These are phyloP conservation scores for Hippophae rhamnoides DNA, from an alignment of 306 rosid genomes.

Conservation along the genomic window DNA sequence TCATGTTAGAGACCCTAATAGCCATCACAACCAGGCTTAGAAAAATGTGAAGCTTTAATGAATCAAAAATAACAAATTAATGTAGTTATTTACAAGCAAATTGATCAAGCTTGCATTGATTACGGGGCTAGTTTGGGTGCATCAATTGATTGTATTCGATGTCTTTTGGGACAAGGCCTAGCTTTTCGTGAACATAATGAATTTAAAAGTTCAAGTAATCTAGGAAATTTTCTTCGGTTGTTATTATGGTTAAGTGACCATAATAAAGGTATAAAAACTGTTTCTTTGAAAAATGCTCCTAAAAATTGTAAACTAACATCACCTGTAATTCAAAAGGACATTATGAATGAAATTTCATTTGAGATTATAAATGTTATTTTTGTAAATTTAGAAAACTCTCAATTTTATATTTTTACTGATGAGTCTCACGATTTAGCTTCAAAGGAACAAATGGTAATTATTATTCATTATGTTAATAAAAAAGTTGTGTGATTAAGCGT, in stretches of 20 bases:
- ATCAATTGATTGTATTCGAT: not conserved
- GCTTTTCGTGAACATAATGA: not conserved
- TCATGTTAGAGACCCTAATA: slow-evolving; percentile 1
- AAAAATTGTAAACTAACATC: not conserved
- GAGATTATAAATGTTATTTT: not conserved
- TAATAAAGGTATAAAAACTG: not conserved
- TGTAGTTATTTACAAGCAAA: too few relatives aligned
- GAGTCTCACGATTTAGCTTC: not conserved
- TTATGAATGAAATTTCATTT: not conserved
- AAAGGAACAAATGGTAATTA: not conserved
- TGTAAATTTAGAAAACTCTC: not conserved
- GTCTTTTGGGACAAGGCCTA: not conserved
- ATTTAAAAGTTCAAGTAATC: not conserved
- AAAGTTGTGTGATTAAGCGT: too few relatives aligned
- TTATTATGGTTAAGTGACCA: not conserved
- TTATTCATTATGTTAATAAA: not conserved
- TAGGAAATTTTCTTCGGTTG: not conserved
- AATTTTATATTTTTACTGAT: not conserved
- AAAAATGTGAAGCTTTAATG: not conserved
- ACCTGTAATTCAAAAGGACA: not conserved
- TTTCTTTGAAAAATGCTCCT: not conserved
- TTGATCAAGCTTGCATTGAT: not conserved
- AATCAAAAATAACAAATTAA: not conserved
- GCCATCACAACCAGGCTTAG: slow-evolving; percentile 1
- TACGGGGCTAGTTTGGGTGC: not conserved